Percentiles rank a stretch among this genome's conserved stretches.
Evolutionary conservation across 306 rosid genomes (phyloP).

Genomic region (Phaseolus lunatus): DNA sequence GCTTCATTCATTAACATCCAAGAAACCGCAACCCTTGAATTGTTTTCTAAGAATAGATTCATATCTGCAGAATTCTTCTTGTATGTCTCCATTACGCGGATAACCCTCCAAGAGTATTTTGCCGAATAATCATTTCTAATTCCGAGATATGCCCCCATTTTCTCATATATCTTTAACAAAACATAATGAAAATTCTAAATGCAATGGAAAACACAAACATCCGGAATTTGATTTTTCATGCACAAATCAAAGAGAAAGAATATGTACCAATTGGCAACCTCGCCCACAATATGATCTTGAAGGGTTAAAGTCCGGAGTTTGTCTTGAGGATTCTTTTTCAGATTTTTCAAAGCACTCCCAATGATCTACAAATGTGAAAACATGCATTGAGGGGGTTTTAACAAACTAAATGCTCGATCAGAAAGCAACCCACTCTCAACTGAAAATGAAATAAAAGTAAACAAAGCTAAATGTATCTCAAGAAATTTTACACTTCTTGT

Average conservation of each 20-base stretch:
- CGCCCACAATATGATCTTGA: constrained; percentile 32
- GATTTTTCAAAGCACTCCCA: constrained; percentile 38
- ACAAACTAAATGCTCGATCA: neutral
- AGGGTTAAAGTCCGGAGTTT: neutral
- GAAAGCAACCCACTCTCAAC: neutral
- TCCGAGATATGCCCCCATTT: constrained; percentile 37
- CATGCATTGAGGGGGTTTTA: too few relatives aligned
- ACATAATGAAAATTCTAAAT: neutral
- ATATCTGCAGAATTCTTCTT: neutral
- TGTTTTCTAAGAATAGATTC: constrained; percentile 32
- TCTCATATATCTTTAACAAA: constrained; percentile 37
- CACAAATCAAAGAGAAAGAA: neutral
- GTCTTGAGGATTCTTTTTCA: neutral
- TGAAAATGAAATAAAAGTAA: neutral
- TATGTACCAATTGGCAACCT: constrained; percentile 45
- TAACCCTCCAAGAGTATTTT: constrained; percentile 46
- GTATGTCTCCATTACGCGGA: constrained; percentile 19
- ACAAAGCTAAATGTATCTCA: neutral
- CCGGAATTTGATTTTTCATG: neutral
- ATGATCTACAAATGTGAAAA: constrained; percentile 44
- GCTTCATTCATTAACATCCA: constrained; percentile 40
- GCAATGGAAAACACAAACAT: neutral
- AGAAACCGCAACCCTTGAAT: constrained; percentile 47
- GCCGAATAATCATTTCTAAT: constrained; percentile 11
- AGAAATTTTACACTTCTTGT: constrained; percentile 44